These are phyloP conservation scores for Plasmopara halstedii DNA, from an alignment of 352 stramenopile genomes.

Conservation along the genomic window DNA sequence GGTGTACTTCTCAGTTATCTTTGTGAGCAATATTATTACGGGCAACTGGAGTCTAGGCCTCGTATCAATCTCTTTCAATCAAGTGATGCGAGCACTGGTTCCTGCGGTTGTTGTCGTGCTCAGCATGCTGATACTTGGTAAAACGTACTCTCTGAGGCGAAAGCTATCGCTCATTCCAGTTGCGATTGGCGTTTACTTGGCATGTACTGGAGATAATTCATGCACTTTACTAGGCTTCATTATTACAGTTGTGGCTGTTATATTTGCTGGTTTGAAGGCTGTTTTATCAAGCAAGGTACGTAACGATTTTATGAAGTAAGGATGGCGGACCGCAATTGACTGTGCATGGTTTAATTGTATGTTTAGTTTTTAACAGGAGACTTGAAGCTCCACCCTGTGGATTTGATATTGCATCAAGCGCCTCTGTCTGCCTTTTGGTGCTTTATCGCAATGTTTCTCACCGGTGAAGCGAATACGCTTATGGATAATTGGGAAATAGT, in stretches of 20 bases:
- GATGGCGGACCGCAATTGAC: neutral
- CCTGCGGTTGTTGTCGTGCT: conserved; percentile 72
- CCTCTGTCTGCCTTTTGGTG: conserved; percentile 89
- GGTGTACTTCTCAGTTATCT: conserved; percentile 89
- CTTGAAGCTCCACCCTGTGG: conserved; percentile 89
- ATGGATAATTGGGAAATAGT: conserved; percentile 58
- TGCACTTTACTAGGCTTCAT: conserved; percentile 83
- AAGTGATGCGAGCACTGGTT: conserved; percentile 87
- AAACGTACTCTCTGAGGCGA: conserved; percentile 64
- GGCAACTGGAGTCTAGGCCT: conserved; percentile 89
- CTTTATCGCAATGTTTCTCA: conserved; percentile 71
- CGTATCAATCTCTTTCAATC: conserved; percentile 94
- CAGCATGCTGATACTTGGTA: conserved; percentile 74
- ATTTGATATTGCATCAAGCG: conserved; percentile 90
- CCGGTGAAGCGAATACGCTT: conserved; percentile 59
- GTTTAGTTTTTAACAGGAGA: conserved; percentile 84
- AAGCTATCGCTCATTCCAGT: conserved; percentile 76
- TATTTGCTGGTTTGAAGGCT: conserved; percentile 90
- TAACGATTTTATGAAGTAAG: neutral
- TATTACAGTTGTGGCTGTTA: conserved; percentile 83
- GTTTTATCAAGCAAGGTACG: conserved; percentile 84
- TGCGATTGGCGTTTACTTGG: conserved; percentile 75
- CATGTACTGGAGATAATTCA: conserved; percentile 84
- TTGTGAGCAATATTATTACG: conserved; percentile 93
- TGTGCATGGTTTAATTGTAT: neutral